These are phyloP conservation scores for Torulaspora pretoriensis DNA, from an alignment of 1,139 yeast genomes.

Conservation along the genomic window DNA sequence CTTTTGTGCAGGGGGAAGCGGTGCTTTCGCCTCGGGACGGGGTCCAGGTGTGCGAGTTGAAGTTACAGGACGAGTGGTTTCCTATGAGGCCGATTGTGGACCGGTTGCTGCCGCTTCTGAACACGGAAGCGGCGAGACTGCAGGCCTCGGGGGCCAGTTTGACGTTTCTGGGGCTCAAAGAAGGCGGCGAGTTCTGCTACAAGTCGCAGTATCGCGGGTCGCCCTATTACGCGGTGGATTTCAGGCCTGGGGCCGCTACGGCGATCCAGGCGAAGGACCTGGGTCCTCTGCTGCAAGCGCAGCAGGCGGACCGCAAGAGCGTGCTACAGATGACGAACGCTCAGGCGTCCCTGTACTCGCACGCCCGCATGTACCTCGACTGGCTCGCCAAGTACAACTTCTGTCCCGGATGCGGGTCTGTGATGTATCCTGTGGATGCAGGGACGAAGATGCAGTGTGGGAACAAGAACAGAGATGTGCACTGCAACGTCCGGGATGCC, in stretches of 20 bases:
- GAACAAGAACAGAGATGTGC: slow-evolving; percentile 31
- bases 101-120: slow-evolving; percentile 16
- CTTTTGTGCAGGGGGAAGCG: slow-evolving; percentile 41
- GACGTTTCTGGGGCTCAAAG: slow-evolving; percentile 68
- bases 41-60: slow-evolving; percentile 7
- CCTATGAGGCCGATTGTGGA: slow-evolving; percentile 17
- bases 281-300: slow-evolving; percentile 8
- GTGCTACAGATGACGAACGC: slow-evolving; percentile 36
- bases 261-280: slow-evolving; percentile 18
- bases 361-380: slow-evolving; percentile 79
- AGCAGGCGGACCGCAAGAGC: slow-evolving; percentile 15
- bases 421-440: slow-evolving; percentile 66
- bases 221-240: slow-evolving; percentile 75
- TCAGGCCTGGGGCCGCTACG: slow-evolving; percentile 37
- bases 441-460: slow-evolving; percentile 77
- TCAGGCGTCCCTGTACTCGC: slow-evolving; percentile 69
- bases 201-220: slow-evolving; percentile 58
- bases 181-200: slow-evolving; percentile 37
- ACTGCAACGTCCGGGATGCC: slow-evolving; percentile 55
- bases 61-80: slow-evolving; percentile 16
- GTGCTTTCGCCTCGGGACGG: slow-evolving; percentile 6
- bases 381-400: slow-evolving; percentile 73
- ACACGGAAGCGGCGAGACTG: slow-evolving; percentile 22
- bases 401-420: slow-evolving; percentile 87
- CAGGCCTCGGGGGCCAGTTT: slow-evolving; percentile 32